Evolutionary conservation across 495 filamentous ascomycete genomes (phyloP), one percentile per base, ranked within the genome.

Genomic region (Penicillium soppii): DNA sequence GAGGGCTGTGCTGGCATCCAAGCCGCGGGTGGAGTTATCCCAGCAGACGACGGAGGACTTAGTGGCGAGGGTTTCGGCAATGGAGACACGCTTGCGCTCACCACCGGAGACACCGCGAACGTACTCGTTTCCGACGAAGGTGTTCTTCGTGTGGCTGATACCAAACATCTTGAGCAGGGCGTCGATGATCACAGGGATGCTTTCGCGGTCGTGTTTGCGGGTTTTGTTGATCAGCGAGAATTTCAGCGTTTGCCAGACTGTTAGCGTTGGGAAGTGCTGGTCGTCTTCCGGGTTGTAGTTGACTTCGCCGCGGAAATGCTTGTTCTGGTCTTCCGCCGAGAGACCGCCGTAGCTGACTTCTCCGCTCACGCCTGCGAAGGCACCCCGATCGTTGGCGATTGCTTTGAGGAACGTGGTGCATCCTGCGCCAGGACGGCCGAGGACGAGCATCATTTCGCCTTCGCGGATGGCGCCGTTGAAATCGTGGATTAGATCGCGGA

Each of bases 281-380:
- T 95, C 90, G 47, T 94, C 89, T 67, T 94, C 89, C 10, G 78
- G 80, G 57, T 91, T 91, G 65, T 91, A 91, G 59, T 86, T 89
- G 58, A 92, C 86, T 65, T 96, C 88, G 29, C 88, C 88, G 37
- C 86, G 80, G 69, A 89, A 92, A 47, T 80, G 74, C 57, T 82
- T 81, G 38, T 79, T 70, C 57, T 88, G 84, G 53, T 88, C 83
- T 22, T 81, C 74, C 1, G 88, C 82, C 0, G 86, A 78, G 22
- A 92, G 87, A 32, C 88, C 87, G 53, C 88, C 88, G 58, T 92
- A 94, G 17, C 75, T 81, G 23, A 94, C 80, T 5, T 90, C 82
- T 7, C 89, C 90, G 13, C 78, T 70, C 20, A 94, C 85, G 2
- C 72, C 76, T 1, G 85, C 85, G 54, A 84, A 92, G 0, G 71